A percentile compares a stretch with the other conserved stretches of the same genome.
Conservation (phyloP, 2,329 filamentous ascomycete species). For the Exserohilum rostratum region DNA sequence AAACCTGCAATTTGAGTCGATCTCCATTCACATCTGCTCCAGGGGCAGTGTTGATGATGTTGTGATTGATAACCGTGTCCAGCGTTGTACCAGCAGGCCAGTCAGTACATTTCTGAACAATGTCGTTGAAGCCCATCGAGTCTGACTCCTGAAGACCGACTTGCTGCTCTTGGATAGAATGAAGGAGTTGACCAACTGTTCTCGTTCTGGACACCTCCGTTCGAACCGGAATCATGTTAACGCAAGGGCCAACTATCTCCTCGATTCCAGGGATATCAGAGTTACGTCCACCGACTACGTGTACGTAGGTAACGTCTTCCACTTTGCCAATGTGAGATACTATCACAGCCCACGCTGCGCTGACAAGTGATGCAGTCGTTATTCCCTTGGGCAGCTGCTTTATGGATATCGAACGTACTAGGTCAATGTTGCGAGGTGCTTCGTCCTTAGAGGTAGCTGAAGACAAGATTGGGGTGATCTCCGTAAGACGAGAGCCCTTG, state of each 20-base stretch:
- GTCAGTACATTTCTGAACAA: not conserved
- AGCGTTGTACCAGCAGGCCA: not conserved
- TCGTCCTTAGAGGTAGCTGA: not conserved
- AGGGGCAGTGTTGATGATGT: not conserved
- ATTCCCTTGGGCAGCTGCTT: constrained; percentile 39
- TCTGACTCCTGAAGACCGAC: constrained; percentile 20
- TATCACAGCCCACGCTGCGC: constrained; percentile 48
- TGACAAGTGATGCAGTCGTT: constrained; percentile 37
- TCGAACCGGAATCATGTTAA: constrained; percentile 69
- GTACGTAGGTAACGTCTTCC: constrained; percentile 31
- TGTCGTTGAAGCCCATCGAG: not conserved
- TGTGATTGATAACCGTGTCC: not conserved
- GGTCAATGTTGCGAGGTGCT: not conserved
- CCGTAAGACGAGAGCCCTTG: not conserved
- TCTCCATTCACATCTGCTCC: too few relatives aligned
- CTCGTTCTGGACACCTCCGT: constrained; percentile 8
- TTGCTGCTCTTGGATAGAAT: constrained; percentile 44
- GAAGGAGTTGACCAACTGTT: constrained; percentile 3
- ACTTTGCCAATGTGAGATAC: constrained; percentile 36
- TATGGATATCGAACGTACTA: not conserved
- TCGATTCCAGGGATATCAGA: constrained; percentile 56
- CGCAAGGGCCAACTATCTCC: constrained; percentile 94
- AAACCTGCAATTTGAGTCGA: not conserved
- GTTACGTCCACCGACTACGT: constrained; percentile 42
- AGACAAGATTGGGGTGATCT: not conserved